Evolutionary conservation across 2,329 filamentous ascomycete genomes (phyloP), one percentile per base, ranked within the genome.

Genomic region (Fusarium nurragi): DNA sequence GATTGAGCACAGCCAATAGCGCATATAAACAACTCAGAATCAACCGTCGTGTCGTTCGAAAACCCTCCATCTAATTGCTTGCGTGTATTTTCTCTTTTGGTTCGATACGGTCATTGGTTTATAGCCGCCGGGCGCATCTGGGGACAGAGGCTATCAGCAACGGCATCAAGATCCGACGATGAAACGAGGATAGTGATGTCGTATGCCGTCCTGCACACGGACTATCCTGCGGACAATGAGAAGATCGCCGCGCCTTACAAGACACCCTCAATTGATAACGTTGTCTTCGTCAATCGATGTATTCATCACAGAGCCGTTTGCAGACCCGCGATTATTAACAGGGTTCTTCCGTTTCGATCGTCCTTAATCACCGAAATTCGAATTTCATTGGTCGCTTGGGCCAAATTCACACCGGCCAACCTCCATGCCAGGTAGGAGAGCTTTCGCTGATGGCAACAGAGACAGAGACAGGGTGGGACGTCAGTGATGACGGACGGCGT

Each of bases 141-240:
- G 65, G 65, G 65, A 69, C 55, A 61, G 60, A 55, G 53, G 59
- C 55, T 43, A 67, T 60, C 58, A 64, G 53, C 49, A 71, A 64
- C 65, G 64, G 57, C 66, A 65, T 67, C 56, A 53, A 59, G 57
- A 48, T 64, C 47, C 54, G 32, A 50, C 38, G 65, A 66, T 71
- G 65, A 70, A 71, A 71, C 44, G 65, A 70, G 69, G 28, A 69
- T 71, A 70, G 69, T 61, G 60, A 69, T 54, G 69, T 70, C 54
- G 67, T 69, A 69, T 34, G 64, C 69, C 68, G 60, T 68, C 55
- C 53, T 55, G 57, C 60, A 68, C 69, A 71, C 69, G 62, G 68
- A 65, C 69, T 67, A 50, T 67, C 44, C 59, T 65, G 69, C 59
- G 64, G 61, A 67, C 68, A 68, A 71, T 66, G 58, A 43, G 54